Evolutionary conservation across 441 rosid genomes (phyloP).

Genomic region (Erodium moschatum): DNA sequence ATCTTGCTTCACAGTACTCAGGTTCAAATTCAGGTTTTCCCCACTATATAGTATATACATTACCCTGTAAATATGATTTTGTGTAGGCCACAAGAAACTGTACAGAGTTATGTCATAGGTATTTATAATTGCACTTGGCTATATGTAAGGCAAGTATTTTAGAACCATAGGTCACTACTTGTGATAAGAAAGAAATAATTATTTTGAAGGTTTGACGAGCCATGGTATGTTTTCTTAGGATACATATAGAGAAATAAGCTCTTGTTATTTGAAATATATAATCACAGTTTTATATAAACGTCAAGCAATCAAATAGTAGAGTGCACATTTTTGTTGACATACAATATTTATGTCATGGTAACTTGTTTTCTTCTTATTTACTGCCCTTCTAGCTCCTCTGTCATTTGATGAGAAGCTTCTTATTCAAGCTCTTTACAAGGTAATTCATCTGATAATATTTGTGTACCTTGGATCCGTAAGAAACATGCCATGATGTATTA

Average conservation of each 20-base stretch:
- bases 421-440: conserved; percentile 76
- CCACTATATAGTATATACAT: neutral
- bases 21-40: conserved; percentile 1
- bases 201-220: conserved; percentile 1
- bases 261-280: too few species aligned
- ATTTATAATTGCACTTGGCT: neutral
- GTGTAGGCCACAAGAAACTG: neutral
- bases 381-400: conserved; percentile 41
- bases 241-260: neutral
- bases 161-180: neutral
- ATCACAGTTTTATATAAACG: neutral
- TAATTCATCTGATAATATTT: conserved; percentile 19
- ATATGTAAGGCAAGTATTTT: neutral
- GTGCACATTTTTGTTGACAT: neutral
- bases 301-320: neutral
- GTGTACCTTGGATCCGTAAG: neutral
- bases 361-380: neutral
- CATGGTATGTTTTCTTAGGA: neutral
- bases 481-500: neutral
- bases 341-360: conserved; percentile 24
- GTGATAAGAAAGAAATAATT: neutral
- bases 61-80: neutral
- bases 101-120: neutral
- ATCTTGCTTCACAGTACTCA: conserved; percentile 11
- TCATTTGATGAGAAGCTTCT: conserved; percentile 80